Base-by-base conservation (phyloP, 2,329 filamentous ascomycete genomes). In the Fragosphaeria purpurea region DNA sequence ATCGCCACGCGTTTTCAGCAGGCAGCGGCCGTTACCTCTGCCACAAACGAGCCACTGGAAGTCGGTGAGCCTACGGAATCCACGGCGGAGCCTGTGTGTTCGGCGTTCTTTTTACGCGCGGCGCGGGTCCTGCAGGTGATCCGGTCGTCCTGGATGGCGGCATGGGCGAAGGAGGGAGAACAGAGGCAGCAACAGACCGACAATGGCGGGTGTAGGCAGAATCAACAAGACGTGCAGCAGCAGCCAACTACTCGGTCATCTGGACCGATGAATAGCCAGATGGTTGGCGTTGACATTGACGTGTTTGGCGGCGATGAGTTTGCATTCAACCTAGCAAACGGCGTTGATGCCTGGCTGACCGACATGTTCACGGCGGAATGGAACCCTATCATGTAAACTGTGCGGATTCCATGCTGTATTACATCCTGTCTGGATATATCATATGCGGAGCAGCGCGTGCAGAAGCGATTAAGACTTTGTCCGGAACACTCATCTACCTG, bases 361-460 rank as follows among this genome's bases (percentile, higher is more conserved):
- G 46, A 52, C 32, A 40, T 52, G 37, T 43, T 46, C 3, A 41
- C 43, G 9, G 33, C 41, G 7, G 50, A 46, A 2, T 48, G 50
- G 46, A 34, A 47, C 34, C 8, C 11, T 4, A 7, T n/a, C 30
- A 12, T 10, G 10, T 11, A 11, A 39, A 5, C 43, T 12, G 30
- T 40, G 4, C 10, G 38, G 34, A 35, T 30, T 5, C 42, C 32
- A 22, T 22, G 22, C 22, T 22, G 22, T 22, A 22, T 22, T 22
- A 22, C 22, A 22, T 22, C 22, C 22, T 22, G 22, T 22, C 22
- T 22, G 22, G 22, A 22, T 22, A 22, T 22, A 22, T 22, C 22
- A 22, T 22, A 22, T 22, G 22, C 22, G 22, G 22, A 22, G 22
- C 22, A 22, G 22, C 22, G 22, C 22, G 22, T 22, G 22, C 22